Evolutionary conservation across 495 filamentous ascomycete genomes (phyloP).

Genomic region (Aspergillus steynii): DNA sequence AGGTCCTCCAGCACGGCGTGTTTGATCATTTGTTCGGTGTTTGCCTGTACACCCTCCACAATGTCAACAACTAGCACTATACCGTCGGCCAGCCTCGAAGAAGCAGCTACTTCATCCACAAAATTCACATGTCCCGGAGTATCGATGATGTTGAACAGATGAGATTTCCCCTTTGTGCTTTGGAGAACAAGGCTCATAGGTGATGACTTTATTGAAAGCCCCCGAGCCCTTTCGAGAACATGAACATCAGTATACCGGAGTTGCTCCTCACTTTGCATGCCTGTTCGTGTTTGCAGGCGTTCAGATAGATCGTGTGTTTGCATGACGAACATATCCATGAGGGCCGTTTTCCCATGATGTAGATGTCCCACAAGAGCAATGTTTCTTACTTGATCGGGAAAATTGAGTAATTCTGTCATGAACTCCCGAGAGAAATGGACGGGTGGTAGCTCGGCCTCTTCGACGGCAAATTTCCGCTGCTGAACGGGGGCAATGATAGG

Average conservation of each 20-base stretch:
- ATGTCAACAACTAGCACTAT: constrained; percentile 93
- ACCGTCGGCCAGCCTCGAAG: constrained; percentile 84
- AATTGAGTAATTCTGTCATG: constrained; percentile 96
- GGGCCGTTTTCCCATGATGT: constrained; percentile 95
- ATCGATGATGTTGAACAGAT: constrained; percentile 91
- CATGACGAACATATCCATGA: constrained; percentile 97
- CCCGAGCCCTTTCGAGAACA: constrained; percentile 82
- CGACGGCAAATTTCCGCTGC: constrained; percentile 91
- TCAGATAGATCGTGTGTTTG: constrained; percentile 88
- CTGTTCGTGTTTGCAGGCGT: constrained; percentile 72
- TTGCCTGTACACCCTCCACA: constrained; percentile 96
- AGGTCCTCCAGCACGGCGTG: constrained; percentile 90
- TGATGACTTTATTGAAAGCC: constrained; percentile 88
- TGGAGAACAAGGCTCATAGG: constrained; percentile 94
- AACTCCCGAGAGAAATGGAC: constrained; percentile 86
- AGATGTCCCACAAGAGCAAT: constrained; percentile 89
- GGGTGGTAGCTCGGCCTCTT: constrained; percentile 86
- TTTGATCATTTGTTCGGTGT: constrained; percentile 95
- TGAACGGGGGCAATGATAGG: constrained; percentile 93
- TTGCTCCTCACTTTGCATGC: constrained; percentile 84
- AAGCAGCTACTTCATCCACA: constrained; percentile 91
- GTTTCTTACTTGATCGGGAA: constrained; percentile 90
- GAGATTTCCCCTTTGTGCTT: constrained; percentile 89
- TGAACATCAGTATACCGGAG: constrained; percentile 93
- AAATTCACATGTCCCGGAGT: constrained; percentile 98